Percentiles rank a stretch among this genome's conserved stretches.
phyloP scores from a whole-genome alignment of 2,329 filamentous ascomycete genomes.

The Cladosporium sp. region DNA sequence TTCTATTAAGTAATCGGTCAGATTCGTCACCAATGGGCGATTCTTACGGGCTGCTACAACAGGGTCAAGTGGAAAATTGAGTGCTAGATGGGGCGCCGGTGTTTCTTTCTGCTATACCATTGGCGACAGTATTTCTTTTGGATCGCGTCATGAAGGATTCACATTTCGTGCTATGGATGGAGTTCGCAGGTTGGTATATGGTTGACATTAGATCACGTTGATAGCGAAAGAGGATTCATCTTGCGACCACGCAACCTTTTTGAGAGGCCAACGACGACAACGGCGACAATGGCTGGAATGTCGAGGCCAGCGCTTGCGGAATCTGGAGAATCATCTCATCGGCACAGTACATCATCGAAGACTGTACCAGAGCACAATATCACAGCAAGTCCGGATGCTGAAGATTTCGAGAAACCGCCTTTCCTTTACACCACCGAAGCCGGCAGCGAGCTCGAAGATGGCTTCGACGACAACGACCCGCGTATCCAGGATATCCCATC shows the following conservation, averaged over 20 bases:
- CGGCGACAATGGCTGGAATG: background rate
- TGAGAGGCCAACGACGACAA: background rate
- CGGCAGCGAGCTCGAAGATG: constrained; percentile 11
- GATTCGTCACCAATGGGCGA: background rate
- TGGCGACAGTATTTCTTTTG: background rate
- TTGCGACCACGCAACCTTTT: background rate
- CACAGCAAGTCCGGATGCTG: background rate
- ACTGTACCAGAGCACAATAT: background rate
- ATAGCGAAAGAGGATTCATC: background rate
- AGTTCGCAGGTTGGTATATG: background rate
- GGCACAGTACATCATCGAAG: background rate
- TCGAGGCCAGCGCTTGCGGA: background rate
- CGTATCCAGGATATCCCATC: constrained; percentile 52
- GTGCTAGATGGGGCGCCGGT: background rate
- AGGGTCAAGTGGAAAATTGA: background rate
- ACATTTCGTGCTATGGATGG: background rate
- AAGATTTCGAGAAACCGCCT: constrained; percentile 9
- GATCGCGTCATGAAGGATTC: background rate
- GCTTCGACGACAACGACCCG: constrained; percentile 31
- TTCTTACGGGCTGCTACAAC: background rate
- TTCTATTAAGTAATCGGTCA: background rate
- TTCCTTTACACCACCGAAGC: constrained; percentile 13
- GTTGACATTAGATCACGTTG: background rate
- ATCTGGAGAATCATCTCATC: background rate
- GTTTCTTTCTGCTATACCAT: background rate